These are phyloP conservation scores for Scheffersomyces stambukii DNA, from an alignment of 1,139 yeast species.

Conservation along the genomic window DNA sequence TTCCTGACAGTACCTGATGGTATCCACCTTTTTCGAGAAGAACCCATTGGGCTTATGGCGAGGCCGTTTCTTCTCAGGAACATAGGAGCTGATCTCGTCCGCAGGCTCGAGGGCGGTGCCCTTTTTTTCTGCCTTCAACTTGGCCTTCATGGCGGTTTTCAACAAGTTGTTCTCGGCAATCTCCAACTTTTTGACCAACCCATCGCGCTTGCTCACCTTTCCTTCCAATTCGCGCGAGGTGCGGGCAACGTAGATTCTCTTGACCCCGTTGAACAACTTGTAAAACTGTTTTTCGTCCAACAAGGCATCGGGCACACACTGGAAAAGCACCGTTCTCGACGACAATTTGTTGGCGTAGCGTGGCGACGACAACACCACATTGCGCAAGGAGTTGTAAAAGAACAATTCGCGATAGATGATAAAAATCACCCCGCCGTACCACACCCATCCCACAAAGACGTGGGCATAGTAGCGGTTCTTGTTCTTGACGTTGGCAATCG, in stretches of 20 bases:
- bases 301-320: constrained; percentile 69
- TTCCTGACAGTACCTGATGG: constrained; percentile 55
- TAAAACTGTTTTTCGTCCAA: constrained; percentile 60
- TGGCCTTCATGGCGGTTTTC: constrained; percentile 56
- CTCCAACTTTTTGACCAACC: constrained; percentile 62
- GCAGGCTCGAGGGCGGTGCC: constrained; percentile 41
- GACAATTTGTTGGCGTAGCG: constrained; percentile 68
- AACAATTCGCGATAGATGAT: constrained; percentile 78
- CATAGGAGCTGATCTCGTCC: constrained; percentile 57
- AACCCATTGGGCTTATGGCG: constrained; percentile 54
- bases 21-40: constrained; percentile 55
- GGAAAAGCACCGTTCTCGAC: constrained; percentile 77
- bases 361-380: constrained; percentile 79
- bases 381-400: constrained; percentile 74
- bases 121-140: constrained; percentile 65
- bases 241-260: constrained; percentile 72
- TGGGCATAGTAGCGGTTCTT: constrained; percentile 77
- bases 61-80: constrained; percentile 77
- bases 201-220: constrained; percentile 58
- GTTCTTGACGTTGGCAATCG: constrained; percentile 66
- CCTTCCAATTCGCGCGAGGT: constrained; percentile 56
- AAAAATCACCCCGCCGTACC: constrained; percentile 65
- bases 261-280: constrained; percentile 64
- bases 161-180: constrained; percentile 61
- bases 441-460: constrained; percentile 75